Evolutionary conservation across 192 early-diverging fungal species (phyloP).

Genomic region (Podila minutissima): DNA sequence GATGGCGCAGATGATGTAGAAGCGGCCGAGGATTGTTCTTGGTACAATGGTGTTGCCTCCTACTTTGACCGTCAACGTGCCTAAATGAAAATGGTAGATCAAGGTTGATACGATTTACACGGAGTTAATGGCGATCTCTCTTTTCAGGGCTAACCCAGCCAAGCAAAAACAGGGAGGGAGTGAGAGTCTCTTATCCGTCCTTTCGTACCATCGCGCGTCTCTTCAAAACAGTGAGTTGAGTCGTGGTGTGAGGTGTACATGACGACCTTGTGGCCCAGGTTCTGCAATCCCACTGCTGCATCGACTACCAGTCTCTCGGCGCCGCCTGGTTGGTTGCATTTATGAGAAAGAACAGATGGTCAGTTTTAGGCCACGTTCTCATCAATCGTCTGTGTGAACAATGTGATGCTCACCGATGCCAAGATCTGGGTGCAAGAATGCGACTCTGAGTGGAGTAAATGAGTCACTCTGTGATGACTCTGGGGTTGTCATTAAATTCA

Average conservation of each 20-base stretch:
- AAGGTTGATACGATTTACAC: neutral
- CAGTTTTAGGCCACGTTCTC: neutral
- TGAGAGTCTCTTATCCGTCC: neutral
- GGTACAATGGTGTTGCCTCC: slow-evolving; percentile 80
- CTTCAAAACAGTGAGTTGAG: slow-evolving; percentile 87
- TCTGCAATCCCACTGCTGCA: slow-evolving; percentile 83
- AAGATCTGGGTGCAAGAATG: slow-evolving; percentile 93
- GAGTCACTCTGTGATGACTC: neutral
- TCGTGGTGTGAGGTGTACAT: slow-evolving; percentile 96
- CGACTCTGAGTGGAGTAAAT: slow-evolving; percentile 62
- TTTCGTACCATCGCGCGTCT: slow-evolving; percentile 81
- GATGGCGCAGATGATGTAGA: slow-evolving; percentile 86
- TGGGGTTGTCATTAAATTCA: neutral
- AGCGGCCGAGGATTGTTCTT: slow-evolving; percentile 70
- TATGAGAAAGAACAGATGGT: neutral
- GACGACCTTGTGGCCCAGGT: slow-evolving; percentile 78
- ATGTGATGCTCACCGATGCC: slow-evolving; percentile 77
- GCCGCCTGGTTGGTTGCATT: slow-evolving; percentile 65
- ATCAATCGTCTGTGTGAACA: neutral
- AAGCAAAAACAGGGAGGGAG: neutral
- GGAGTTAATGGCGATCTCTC: neutral
- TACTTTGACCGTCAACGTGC: slow-evolving; percentile 80
- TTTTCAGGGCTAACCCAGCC: neutral
- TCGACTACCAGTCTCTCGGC: slow-evolving; percentile 96
- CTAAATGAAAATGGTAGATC: slow-evolving; percentile 39